Base-by-base conservation (phyloP, 805 yeast species). In the Wickerhamiella lipophila region DNA sequence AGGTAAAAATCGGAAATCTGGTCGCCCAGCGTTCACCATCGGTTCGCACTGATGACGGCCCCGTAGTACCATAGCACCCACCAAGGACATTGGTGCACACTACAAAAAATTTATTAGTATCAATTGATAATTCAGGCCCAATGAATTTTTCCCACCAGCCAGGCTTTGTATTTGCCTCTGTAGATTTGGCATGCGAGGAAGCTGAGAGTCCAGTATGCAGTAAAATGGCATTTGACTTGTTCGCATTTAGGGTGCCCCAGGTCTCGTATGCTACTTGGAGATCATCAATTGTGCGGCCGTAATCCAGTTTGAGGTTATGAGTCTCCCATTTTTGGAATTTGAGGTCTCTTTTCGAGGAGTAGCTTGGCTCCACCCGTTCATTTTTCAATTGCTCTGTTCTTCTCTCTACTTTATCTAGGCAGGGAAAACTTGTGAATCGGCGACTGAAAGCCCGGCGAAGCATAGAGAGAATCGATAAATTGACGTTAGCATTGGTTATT, bases 141-240 rank as follows among this genome's bases (percentile, higher is more conserved):
- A 88, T 85, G 64, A 87, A 87, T 50, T 78, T 74, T 60, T 88
- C 96, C 96, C 96, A 88, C 96, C 96, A 88, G 13, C 96, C 96
- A 4, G 78, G 77, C 53, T 75, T 74, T 5, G 75, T 62, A 62
- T 87, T 87, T 26, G 73, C 68, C 0, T 70, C 67, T 52, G 83
- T 92, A 2, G 95, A 83, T 58, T 77, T 82, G 8, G 96, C 96
- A 67, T 88, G 96, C 1, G 95, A 84, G 0, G 95, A 83, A 0
- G 96, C 96, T 0, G 95, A 83, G 16, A 88, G 71, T 0, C 96
- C 96, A 0, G 96, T 88, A 59, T 88, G 96, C 8, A 88, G 66
- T 32, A 88, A 68, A 18, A 88, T 75, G 11, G 87, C 83, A 60
- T 88, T 88, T 18, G 82, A 75, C 53, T 68, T 76, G 42, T 69